These are phyloP conservation scores for Polytrichum commune DNA, from an alignment of 225 moss, liverwort and hornwort species.

Conservation along the genomic window DNA sequence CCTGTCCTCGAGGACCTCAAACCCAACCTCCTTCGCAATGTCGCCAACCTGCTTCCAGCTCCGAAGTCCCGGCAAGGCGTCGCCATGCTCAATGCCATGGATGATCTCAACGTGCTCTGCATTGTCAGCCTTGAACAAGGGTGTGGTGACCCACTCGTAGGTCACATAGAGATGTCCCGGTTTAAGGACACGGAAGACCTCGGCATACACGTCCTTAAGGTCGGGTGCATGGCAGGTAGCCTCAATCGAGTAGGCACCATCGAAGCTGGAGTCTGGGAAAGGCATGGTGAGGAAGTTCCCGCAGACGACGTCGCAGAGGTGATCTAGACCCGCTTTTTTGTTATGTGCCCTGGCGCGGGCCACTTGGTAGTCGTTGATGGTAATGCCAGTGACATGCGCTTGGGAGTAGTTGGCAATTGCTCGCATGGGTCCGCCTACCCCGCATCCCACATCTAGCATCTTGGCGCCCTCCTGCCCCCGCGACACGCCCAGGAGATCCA, in stretches of 20 bases:
- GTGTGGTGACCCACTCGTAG: slow-evolving; percentile 97
- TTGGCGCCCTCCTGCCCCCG: slow-evolving; percentile 39
- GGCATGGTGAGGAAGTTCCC: slow-evolving; percentile 93
- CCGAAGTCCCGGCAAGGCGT: slow-evolving; percentile 85
- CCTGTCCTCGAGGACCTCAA: slow-evolving; percentile 73
- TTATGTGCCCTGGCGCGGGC: slow-evolving; percentile 87
- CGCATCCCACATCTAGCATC: slow-evolving; percentile 86
- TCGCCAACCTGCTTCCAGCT: slow-evolving; percentile 68
- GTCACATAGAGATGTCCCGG: slow-evolving; percentile 88
- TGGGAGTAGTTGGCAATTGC: slow-evolving; percentile 86
- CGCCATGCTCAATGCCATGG: slow-evolving; percentile 92
- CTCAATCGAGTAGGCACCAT: slow-evolving; percentile 86
- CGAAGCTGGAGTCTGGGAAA: slow-evolving; percentile 69
- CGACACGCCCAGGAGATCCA: slow-evolving; percentile 66
- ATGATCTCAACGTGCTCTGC: slow-evolving; percentile 76
- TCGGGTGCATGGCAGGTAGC: slow-evolving; percentile 93
- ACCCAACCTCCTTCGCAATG: slow-evolving; percentile 80
- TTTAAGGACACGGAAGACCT: slow-evolving; percentile 82
- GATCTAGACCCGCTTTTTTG: slow-evolving; percentile 79
- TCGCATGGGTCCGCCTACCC: slow-evolving; percentile 96
- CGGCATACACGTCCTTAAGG: slow-evolving; percentile 79
- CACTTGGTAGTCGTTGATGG: slow-evolving; percentile 93
- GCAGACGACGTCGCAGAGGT: slow-evolving; percentile 82
- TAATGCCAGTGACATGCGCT: slow-evolving; percentile 75
- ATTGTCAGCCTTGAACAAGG: slow-evolving; percentile 52